Base-by-base conservation (phyloP, 768 basidiomycete genomes). In the Neoboletus brunneissimus region DNA sequence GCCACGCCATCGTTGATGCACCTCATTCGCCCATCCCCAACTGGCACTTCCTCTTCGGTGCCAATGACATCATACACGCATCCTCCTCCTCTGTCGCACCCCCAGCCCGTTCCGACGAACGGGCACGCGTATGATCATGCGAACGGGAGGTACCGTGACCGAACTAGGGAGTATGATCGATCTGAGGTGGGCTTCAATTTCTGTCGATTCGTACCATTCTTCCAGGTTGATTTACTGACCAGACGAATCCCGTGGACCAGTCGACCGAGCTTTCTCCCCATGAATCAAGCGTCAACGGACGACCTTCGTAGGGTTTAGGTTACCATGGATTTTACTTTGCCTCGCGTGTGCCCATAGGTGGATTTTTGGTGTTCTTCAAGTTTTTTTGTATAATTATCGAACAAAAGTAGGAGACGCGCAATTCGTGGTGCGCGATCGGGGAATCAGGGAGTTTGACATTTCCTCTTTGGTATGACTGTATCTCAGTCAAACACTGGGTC, bases 1-100 rank as follows among this genome's bases (percentile, higher is more conserved):
- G 70, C 60, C 23, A 72, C 67, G 1, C 70, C 70, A 10, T 73
- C 72, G 0, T 53, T 72, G 55, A 54, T 72, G 44, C 70, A 69
- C 43, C 70, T 71, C 44, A 62, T 67, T 8, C 67, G 47, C 4
- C 71, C 71, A 2, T 71, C 70, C 9, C 64, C 69, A 15, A 59
- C 67, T 1, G 53, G 54, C 40, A 59, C 63, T 4, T 59, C 67
- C 15, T 54, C 68, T 22, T 59, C 61, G 0, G 22, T 56, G 42
- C 56, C 61, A 42, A 54, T 56, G 43, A 48, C 63, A 23, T 59
- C 68, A 60, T 63, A 60, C 31, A 46, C 64, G 20, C 41, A 61
- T 47, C 57, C 44, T 2, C 60, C 58, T 20, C 55, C 54, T 41
- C 47, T 44, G 3, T 35, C 57, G 29, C 54, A 61, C 16, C 34